These are phyloP conservation scores for Pseudomonodictys pantanalensis DNA, from an alignment of 495 filamentous ascomycete genomes.

Conservation along the genomic window DNA sequence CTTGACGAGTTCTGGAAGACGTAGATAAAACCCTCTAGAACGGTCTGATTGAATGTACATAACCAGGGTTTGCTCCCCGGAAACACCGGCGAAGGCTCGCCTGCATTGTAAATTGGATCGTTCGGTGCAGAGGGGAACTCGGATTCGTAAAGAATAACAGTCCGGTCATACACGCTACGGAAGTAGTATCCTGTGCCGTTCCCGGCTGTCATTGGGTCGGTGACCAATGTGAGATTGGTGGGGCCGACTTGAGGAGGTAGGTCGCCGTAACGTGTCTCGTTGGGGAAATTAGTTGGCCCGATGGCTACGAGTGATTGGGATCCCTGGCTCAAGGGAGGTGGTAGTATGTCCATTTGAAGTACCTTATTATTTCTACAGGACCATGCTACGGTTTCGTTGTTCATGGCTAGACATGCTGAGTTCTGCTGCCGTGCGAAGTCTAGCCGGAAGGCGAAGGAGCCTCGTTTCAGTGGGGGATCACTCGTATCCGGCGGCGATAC, in stretches of 20 bases:
- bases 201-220: background rate
- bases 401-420: constrained; percentile 15
- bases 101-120: background rate
- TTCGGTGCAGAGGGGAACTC: background rate
- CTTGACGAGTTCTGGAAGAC: constrained; percentile 33
- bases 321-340: background rate
- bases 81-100: constrained; percentile 35
- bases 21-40: constrained; percentile 80
- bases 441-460: background rate
- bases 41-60: constrained; percentile 80
- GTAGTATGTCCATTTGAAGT: background rate
- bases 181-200: constrained; percentile 1
- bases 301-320: background rate
- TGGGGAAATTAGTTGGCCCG: background rate
- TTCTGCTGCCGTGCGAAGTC: constrained; percentile 1
- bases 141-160: background rate
- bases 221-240: background rate
- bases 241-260: background rate
- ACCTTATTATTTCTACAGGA: background rate
- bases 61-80: constrained; percentile 73
- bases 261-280: background rate
- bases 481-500: background rate
- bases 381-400: constrained; percentile 17
- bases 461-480: background rate
- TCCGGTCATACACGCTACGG: constrained; percentile 1